Conservation (phyloP, 352 stramenopile genomes). For the Globisporangium nodosum region DNA sequence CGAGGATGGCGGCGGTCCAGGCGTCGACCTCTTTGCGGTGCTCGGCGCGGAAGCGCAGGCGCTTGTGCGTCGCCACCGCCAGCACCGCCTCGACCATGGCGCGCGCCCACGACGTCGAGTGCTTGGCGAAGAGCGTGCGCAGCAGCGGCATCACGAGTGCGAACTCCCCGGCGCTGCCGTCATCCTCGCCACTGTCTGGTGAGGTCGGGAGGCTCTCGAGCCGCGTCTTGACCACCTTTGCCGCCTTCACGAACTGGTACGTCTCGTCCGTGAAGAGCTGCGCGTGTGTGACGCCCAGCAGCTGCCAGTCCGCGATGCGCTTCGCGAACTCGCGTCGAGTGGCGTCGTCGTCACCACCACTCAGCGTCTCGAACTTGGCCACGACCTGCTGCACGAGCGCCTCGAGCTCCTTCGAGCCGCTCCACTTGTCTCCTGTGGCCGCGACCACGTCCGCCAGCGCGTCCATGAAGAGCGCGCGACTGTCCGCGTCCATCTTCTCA, state of each 20-base stretch:
- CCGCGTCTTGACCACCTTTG: slow-evolving; percentile 50
- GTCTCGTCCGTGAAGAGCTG: slow-evolving; percentile 80
- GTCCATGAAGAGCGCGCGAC: not conserved
- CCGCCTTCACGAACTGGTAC: slow-evolving; percentile 70
- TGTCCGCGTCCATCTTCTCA: slow-evolving; percentile 33
- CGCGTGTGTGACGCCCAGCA: slow-evolving; percentile 50
- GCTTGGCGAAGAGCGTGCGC: slow-evolving; percentile 50
- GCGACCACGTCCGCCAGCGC: slow-evolving; percentile 35
- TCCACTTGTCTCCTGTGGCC: slow-evolving; percentile 33
- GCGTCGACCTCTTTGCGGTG: slow-evolving; percentile 50
- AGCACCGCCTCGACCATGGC: slow-evolving; percentile 56
- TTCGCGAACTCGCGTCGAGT: slow-evolving; percentile 3
- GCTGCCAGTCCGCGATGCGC: slow-evolving; percentile 37
- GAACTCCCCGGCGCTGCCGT: slow-evolving; percentile 10
- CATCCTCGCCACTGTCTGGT: slow-evolving; percentile 6
- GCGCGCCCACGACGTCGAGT: slow-evolving; percentile 49
- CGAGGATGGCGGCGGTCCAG: slow-evolving; percentile 59
- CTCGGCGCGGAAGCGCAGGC: slow-evolving; percentile 40
- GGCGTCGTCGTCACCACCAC: slow-evolving; percentile 8
- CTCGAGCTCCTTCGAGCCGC: slow-evolving; percentile 49
- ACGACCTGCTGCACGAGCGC: slow-evolving; percentile 37
- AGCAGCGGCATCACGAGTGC: slow-evolving; percentile 55
- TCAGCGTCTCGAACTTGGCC: slow-evolving; percentile 25
- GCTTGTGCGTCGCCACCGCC: slow-evolving; percentile 40
- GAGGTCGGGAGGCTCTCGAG: slow-evolving; percentile 28